Evolutionary conservation across 1,139 yeast species (phyloP), one percentile per base, ranked within the genome.

Genomic region (Hyphopichia burtonii): DNA sequence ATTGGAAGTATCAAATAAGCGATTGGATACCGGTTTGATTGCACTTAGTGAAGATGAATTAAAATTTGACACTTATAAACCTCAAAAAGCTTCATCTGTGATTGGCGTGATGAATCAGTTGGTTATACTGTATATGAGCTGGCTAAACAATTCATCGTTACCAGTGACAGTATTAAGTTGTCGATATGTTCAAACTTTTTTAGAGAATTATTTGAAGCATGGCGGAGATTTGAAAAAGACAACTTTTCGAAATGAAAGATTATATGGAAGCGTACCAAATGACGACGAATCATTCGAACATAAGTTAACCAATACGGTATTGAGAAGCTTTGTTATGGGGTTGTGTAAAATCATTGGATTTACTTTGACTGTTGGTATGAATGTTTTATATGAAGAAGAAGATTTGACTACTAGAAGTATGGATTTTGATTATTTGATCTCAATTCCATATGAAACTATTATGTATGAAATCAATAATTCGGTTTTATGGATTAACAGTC

Each of bases 321-420:
- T 82, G 39, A 65, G 73, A 42, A 63, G 73, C 18, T 74, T 71
- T 44, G 59, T 75, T 6, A 51, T 78, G 23, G 86, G 83, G 2
- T 51, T 82, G 8, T 61, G 79, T 37, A 77, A 76, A 45, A 74
- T 80, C 52, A 73, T 80, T 6, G 79, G 79, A 17, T 66, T 77
- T 38, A 68, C 76, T 6, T 54, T 76, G 3, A 59, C 63, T 8
- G 61, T 83, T 31, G 80, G 83, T 1, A 66, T 73, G 15, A 83
- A 82, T n/a, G 84, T 82, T 7, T 66, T 86, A 15, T 82, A 80
- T 51, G 91, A 85, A 52, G 93, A 86, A 53, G 94, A 86, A 54
- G 94, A 86, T 59, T 63, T 86, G 40, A 82, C 82, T 42, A 79
- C 86, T 2, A 76, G 84, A 48, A 68, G 71, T 11, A 79, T 84